Evolutionary conservation across 352 stramenopile genomes (phyloP).

Genomic region (Phytophthora pini): DNA sequence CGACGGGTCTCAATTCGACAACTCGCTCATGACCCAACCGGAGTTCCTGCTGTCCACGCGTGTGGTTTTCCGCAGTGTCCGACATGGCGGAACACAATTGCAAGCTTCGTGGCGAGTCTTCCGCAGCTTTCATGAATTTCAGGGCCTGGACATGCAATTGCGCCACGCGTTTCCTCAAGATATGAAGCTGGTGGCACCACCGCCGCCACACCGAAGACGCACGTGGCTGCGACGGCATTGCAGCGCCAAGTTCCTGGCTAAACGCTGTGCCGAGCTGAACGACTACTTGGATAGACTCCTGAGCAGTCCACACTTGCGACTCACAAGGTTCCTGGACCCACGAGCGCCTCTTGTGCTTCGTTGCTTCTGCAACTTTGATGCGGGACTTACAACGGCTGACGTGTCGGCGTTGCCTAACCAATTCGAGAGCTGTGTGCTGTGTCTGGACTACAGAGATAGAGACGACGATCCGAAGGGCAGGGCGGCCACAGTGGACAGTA

Average conservation of each 20-base stretch:
- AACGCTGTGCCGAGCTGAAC: slow-evolving; percentile 71
- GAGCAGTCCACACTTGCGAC: slow-evolving; percentile 48
- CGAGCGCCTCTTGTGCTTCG: slow-evolving; percentile 72
- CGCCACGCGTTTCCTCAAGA: slow-evolving; percentile 63
- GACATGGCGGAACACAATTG: slow-evolving; percentile 58
- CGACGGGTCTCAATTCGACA: slow-evolving; percentile 73
- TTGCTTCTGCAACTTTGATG: slow-evolving; percentile 88
- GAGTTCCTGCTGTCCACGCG: slow-evolving; percentile 72
- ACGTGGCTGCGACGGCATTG: slow-evolving; percentile 70
- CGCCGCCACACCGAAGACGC: slow-evolving; percentile 56
- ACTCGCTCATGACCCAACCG: slow-evolving; percentile 78
- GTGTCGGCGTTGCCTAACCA: slow-evolving; percentile 48
- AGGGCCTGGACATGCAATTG: slow-evolving; percentile 74
- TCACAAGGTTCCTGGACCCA: slow-evolving; percentile 78
- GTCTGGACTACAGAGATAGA: slow-evolving; percentile 49
- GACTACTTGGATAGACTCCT: slow-evolving; percentile 60
- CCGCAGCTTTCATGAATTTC: slow-evolving; percentile 80
- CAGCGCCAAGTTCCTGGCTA: slow-evolving; percentile 60
- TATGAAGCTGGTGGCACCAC: slow-evolving; percentile 64
- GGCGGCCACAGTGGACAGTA: slow-evolving; percentile 25
- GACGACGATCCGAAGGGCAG: slow-evolving; percentile 18
- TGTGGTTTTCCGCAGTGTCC: slow-evolving; percentile 72
- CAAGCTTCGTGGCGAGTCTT: slow-evolving; percentile 69
- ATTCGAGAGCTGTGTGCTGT: slow-evolving; percentile 59
- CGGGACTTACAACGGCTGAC: slow-evolving; percentile 51